Base-by-base conservation (phyloP, 768 basidiomycete species). In the Neoboletus brunneissimus region DNA sequence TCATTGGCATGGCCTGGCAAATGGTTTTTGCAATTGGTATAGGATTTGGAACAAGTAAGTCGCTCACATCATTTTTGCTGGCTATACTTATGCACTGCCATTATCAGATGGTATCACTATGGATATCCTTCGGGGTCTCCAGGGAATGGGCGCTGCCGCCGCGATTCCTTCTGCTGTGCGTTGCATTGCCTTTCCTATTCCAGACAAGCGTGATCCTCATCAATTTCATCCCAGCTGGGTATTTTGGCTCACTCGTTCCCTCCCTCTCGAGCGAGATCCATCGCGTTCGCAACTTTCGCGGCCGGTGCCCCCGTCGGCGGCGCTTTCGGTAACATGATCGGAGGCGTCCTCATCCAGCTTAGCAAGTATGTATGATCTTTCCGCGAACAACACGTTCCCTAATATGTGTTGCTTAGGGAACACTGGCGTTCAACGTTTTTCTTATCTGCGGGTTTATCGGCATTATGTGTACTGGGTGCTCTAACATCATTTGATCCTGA, bases 301-400 rank as follows among this genome's bases (percentile, higher is more conserved):
- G 90, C 91, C 0, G 94, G 94, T 27, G 90, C 88, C 0, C 92
- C 94, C 0, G 65, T 94, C 6, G 94, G 94, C 0, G 88, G 80
- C 0, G 87, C 83, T 0, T 72, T 93, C 15, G 92, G 94, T 1
- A 77, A 77, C 31, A 72, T 84, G 0, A 56, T 91, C 0, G 91
- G 92, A 18, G 91, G 89, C n/a, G 72, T 86, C 1, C 70, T 91
- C 20, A 88, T 86, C 0, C 80, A 91, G 62, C 73, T 77, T 9
- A 72, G 72, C 47, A 27, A 48, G 77, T 79, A 55, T 53, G 73
- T 67, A 4, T n/a, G 2, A 12, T 34, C 9, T 31, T 25, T 49
- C 18, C 20, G n/a, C 31, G 1, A 40, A 2, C 1, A 6, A 31
- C 7, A 8, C 35, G 6, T 57, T 34, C 2, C 42, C 54, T 60